Conservation (phyloP, 169 alveolate genomes). For the Cryptosporidium viatorum region DNA sequence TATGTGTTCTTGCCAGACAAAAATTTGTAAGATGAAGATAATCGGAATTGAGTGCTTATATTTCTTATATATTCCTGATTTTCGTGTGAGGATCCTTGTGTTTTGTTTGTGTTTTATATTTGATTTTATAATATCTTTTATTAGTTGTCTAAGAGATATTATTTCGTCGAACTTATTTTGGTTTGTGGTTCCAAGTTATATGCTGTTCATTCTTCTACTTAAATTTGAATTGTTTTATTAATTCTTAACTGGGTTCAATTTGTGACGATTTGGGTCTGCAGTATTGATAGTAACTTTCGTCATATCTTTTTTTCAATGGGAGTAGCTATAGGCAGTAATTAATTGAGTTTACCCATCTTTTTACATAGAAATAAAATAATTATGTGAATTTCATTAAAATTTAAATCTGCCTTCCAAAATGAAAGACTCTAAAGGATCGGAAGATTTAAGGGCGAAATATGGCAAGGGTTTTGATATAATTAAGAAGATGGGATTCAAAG, state of each 20-base stretch:
- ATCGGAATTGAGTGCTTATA: not conserved
- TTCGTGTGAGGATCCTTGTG: not conserved
- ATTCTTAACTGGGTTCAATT: too few species aligned
- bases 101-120: not conserved
- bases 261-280: not conserved
- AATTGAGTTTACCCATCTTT: not conserved
- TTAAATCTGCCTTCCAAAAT: not conserved
- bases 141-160: not conserved
- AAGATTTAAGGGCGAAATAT: constrained; percentile 20
- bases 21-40: not conserved
- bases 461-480: constrained; percentile 68
- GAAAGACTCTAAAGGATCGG: constrained; percentile 19
- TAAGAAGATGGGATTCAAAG: constrained; percentile 55
- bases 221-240: too few species aligned
- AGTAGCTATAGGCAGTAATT: not conserved
- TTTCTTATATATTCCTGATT: not conserved
- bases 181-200: not conserved
- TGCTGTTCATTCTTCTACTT: not conserved
- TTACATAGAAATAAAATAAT: too few species aligned
- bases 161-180: too few species aligned
- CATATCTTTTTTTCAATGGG: not conserved
- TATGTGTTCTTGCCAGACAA: not conserved
- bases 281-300: too few species aligned
- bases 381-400: not conserved
- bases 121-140: not conserved